These are phyloP conservation scores for Quercus phellos DNA, from an alignment of 331 rosid species.

Conservation along the genomic window DNA sequence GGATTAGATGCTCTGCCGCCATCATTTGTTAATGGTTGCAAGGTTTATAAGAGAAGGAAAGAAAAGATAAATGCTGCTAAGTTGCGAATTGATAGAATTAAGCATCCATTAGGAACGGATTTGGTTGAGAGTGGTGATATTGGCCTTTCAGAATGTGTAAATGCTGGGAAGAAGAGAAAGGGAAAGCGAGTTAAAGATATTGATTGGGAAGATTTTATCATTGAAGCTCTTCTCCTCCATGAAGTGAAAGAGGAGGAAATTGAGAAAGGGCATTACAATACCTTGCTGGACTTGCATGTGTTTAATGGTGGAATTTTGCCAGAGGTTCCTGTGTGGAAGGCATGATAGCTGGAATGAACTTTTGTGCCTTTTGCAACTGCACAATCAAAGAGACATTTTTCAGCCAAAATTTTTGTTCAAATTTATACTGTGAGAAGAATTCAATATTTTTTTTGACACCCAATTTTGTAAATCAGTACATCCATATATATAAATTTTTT, in stretches of 20 bases:
- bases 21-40: conserved; percentile 47
- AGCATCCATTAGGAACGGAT: conserved; percentile 35
- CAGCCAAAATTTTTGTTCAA: conserved; percentile 2
- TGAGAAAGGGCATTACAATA: conserved; percentile 73
- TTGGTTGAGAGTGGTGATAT: not conserved
- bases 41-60: conserved; percentile 44
- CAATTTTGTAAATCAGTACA: not conserved
- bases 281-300: conserved; percentile 56
- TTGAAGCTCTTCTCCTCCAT: conserved; percentile 75
- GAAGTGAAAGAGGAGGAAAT: conserved; percentile 70
- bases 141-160: not conserved
- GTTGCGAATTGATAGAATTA: conserved; percentile 41
- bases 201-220: conserved; percentile 79
- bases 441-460: not conserved
- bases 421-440: not conserved
- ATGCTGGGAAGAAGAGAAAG: conserved; percentile 41
- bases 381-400: not conserved
- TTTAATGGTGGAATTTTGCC: conserved; percentile 41
- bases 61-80: conserved; percentile 65
- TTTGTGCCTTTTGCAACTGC: not conserved
- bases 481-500: not conserved
- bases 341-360: not conserved
- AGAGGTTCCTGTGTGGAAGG: conserved; percentile 9
- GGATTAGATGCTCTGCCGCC: conserved; percentile 72
- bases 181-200: conserved; percentile 23